phyloP scores from a whole-genome alignment of 306 rosid genomes.

The Cotoneaster glaucophyllus region DNA sequence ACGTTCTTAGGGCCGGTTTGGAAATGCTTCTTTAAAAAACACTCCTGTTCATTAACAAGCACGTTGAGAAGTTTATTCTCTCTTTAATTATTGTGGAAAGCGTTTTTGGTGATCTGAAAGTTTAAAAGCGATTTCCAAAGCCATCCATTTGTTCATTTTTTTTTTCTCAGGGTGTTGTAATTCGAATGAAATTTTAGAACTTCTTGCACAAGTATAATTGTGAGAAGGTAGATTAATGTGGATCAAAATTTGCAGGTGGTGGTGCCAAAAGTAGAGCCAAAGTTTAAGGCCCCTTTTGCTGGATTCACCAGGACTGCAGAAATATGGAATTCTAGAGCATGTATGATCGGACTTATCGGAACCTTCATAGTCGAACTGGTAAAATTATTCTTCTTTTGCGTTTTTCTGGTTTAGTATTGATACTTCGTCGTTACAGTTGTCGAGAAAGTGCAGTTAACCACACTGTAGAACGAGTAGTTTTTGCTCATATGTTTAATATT shows the following conservation, averaged over 20 bases:
- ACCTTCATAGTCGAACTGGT: conserved; percentile 72
- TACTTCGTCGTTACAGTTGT: not conserved
- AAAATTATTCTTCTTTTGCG: conserved; percentile 13
- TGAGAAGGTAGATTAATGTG: conserved; percentile 15
- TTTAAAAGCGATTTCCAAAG: not conserved
- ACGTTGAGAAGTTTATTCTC: not conserved
- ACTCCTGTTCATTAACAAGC: not conserved
- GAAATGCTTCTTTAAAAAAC: not conserved
- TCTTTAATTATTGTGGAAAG: not conserved
- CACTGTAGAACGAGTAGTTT: not conserved
- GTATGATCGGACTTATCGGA: conserved; percentile 91
- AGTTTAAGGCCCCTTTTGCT: conserved; percentile 59
- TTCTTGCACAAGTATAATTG: not conserved
- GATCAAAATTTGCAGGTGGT: conserved; percentile 48
- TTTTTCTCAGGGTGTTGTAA: not conserved
- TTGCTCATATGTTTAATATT: not conserved
- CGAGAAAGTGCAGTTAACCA: no score
- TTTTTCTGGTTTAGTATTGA: not conserved
- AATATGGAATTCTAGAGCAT: conserved; percentile 91
- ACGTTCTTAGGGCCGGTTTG: conserved; percentile 1
- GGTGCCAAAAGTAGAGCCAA: conserved; percentile 71
- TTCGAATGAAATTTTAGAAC: not conserved
- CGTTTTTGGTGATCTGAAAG: not conserved
- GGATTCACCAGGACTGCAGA: conserved; percentile 93
- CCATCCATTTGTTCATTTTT: not conserved